These are phyloP conservation scores for Boletus semigastroideus DNA, from an alignment of 1,284 basidiomycete species.

Conservation along the genomic window DNA sequence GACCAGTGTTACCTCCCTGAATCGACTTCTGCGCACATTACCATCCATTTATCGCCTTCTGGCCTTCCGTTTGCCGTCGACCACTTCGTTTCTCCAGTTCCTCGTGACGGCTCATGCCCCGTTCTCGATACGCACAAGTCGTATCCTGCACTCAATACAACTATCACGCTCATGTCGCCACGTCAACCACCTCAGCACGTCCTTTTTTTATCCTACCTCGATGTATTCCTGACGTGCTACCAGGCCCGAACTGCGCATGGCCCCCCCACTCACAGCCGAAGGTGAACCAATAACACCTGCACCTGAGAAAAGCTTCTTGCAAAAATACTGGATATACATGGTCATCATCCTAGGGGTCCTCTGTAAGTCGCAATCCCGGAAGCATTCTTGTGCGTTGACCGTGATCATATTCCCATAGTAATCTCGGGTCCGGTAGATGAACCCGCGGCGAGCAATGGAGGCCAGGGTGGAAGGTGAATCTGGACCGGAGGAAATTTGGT, in stretches of 20 bases:
- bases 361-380: conserved; percentile 42
- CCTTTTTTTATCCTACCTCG: conserved; percentile 2
- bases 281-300: conserved; percentile 62
- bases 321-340: conserved; percentile 90
- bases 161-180: conserved; percentile 48
- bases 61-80: conserved; percentile 60
- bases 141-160: conserved; percentile 48
- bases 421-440: conserved; percentile 33
- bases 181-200: conserved; percentile 59
- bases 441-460: conserved; percentile 18
- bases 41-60: conserved; percentile 52
- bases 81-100: conserved; percentile 65
- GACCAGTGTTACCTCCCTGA: conserved; percentile 59
- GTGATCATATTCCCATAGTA: conserved; percentile 16
- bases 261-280: conserved; percentile 63
- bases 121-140: conserved; percentile 17
- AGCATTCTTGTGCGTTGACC: background rate
- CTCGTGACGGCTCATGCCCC: conserved; percentile 64
- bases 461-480: conserved; percentile 29
- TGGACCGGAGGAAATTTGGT: background rate
- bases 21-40: conserved; percentile 53
- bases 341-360: conserved; percentile 57
- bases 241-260: conserved; percentile 65
- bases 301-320: conserved; percentile 76
- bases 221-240: conserved; percentile 8